Percentiles rank a stretch among this genome's conserved stretches.
Conservation (phyloP, 352 stramenopile species). For the Pythium dissimile region DNA sequence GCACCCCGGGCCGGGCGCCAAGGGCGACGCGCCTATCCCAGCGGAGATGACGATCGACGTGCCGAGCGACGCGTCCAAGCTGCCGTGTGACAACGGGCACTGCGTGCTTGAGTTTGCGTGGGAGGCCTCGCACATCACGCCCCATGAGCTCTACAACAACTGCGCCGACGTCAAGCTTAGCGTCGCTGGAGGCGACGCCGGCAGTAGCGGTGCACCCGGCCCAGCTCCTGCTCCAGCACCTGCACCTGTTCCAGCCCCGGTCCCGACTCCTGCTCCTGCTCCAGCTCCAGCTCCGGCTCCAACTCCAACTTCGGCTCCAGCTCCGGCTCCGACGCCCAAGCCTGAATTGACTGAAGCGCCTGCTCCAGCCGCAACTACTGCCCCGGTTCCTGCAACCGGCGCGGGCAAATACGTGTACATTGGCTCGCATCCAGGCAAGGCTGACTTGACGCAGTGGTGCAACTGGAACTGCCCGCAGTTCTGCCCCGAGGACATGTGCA, state of each 20-base stretch:
- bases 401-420: slow-evolving; percentile 30
- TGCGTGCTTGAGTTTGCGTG: slow-evolving; percentile 21
- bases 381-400: not conserved
- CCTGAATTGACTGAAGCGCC: not conserved
- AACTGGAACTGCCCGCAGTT: slow-evolving; percentile 30
- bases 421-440: slow-evolving; percentile 5
- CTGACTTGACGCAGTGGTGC: slow-evolving; percentile 28
- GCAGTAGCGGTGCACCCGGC: not conserved
- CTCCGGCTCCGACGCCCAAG: not conserved
- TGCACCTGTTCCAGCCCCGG: not conserved
- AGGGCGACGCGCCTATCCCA: slow-evolving; percentile 18
- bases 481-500: slow-evolving; percentile 31
- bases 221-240: not conserved
- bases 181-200: not conserved
- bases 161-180: slow-evolving; percentile 22
- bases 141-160: slow-evolving; percentile 25
- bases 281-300: not conserved
- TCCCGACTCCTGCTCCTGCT: not conserved
- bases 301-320: not conserved
- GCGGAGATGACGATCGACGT: slow-evolving; percentile 25
- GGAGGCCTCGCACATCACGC: slow-evolving; percentile 21
- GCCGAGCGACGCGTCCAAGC: slow-evolving; percentile 9
- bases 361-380: not conserved
- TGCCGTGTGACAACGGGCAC: slow-evolving; percentile 23
- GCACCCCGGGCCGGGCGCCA: slow-evolving; percentile 13